Evolutionary conservation across 495 filamentous ascomycete species (phyloP).

Genomic region (Darksidea phi): DNA sequence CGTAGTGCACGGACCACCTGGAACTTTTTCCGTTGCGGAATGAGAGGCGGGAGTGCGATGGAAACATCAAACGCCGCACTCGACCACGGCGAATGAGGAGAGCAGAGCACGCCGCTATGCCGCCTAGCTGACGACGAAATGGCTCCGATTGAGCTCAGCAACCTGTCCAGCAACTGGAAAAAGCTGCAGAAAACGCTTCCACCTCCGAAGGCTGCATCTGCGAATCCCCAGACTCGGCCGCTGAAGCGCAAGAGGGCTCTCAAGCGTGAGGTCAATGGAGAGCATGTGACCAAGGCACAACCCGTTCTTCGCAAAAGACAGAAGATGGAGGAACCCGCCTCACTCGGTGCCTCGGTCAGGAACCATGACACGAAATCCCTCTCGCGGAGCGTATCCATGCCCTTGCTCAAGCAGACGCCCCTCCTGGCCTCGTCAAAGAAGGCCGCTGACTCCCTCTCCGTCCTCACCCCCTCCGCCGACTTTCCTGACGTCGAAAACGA

Average conservation of each 20-base stretch:
- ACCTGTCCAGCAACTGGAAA: constrained; percentile 50
- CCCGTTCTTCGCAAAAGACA: constrained; percentile 31
- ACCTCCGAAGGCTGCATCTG: constrained; percentile 7
- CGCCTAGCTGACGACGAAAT: constrained; percentile 8
- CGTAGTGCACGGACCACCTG: not conserved
- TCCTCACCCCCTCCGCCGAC: constrained; percentile 29
- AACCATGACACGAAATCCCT: constrained; percentile 61
- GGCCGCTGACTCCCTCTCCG: constrained; percentile 14
- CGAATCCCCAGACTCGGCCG: constrained; percentile 12
- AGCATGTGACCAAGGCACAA: not conserved
- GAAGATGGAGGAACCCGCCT: constrained; percentile 36
- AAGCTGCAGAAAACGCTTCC: constrained; percentile 43
- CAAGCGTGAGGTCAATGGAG: constrained; percentile 9
- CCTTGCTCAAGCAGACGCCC: constrained; percentile 8
- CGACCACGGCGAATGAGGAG: not conserved
- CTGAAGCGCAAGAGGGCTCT: constrained; percentile 37
- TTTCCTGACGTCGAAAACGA: constrained; percentile 45
- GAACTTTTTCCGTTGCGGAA: constrained; percentile 5
- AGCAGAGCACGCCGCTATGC: constrained; percentile 18
- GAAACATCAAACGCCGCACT: constrained; percentile 1
- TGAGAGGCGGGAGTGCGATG: not conserved
- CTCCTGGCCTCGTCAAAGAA: constrained; percentile 10
- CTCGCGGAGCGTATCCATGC: constrained; percentile 38
- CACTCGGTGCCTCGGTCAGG: constrained; percentile 50
- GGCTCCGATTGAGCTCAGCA: constrained; percentile 35